phyloP scores from a whole-genome alignment of 306 rosid species.

The Cicer chorassanicum region DNA sequence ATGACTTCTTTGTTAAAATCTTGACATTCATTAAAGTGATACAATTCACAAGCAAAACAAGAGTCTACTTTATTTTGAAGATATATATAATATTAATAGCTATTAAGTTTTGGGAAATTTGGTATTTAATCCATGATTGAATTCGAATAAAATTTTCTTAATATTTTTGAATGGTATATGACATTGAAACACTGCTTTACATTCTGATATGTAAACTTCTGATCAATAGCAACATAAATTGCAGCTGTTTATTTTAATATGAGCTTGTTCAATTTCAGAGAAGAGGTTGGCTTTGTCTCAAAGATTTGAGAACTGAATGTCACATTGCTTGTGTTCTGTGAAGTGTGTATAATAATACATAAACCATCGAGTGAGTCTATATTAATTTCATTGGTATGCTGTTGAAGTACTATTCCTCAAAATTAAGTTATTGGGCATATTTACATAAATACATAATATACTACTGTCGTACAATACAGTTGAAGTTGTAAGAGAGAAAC shows the following conservation, averaged over 20 bases:
- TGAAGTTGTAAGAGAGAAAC: slow-evolving; percentile 35
- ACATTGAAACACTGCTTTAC: not conserved
- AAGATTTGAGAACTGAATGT: no score
- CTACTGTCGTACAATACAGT: not conserved
- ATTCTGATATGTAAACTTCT: no score
- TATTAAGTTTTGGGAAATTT: no score
- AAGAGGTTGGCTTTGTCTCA: not conserved
- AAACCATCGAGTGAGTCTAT: no score
- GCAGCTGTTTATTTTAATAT: no score
- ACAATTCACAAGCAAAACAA: not conserved
- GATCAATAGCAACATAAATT: no score
- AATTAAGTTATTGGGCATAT: not conserved
- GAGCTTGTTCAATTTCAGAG: not conserved
- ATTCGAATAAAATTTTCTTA: not conserved
- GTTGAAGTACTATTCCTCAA: not conserved
- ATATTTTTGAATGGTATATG: not conserved
- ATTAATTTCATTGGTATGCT: not conserved
- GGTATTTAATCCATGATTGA: not conserved
- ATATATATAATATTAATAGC: no score
- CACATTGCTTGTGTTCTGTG: no score
- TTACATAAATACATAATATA: not conserved
- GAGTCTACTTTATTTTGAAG: no score
- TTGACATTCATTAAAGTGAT: not conserved
- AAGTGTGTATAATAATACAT: no score
- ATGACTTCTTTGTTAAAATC: not conserved